These are phyloP conservation scores for Royoungia palumana DNA, from an alignment of 768 basidiomycete species.

Conservation along the genomic window DNA sequence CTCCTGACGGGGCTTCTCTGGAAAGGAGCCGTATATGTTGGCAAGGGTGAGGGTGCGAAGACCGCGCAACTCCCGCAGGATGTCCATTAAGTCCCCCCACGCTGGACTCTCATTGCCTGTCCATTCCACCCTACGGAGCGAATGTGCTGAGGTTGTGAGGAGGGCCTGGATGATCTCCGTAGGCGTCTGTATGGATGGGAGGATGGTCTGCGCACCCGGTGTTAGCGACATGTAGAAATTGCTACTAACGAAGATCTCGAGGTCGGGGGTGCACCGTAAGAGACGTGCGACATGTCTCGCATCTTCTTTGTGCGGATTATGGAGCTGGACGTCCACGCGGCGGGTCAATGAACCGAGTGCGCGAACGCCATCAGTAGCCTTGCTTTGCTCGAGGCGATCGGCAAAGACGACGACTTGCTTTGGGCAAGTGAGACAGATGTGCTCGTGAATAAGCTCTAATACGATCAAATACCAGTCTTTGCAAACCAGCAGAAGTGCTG, in stretches of 20 bases:
- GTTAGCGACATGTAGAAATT: conserved; percentile 31
- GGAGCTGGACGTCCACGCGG: conserved; percentile 42
- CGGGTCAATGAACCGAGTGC: conserved; percentile 38
- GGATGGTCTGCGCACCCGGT: conserved; percentile 16
- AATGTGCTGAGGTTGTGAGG: conserved; percentile 28
- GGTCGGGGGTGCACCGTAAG: conserved; percentile 40
- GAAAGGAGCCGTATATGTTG: conserved; percentile 36
- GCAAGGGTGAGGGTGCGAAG: conserved; percentile 41
- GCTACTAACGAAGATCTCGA: conserved; percentile 42
- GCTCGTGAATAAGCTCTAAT: conserved; percentile 39
- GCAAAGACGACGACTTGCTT: conserved; percentile 35
- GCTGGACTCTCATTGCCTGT: conserved; percentile 42
- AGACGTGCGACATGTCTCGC: conserved; percentile 33
- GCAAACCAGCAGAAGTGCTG: conserved; percentile 35
- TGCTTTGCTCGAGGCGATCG: conserved; percentile 34
- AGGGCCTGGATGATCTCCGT: conserved; percentile 35
- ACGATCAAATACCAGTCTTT: conserved; percentile 37
- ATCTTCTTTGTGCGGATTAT: conserved; percentile 26
- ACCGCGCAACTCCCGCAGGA: conserved; percentile 33
- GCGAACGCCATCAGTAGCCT: conserved; percentile 15
- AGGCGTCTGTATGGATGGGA: conserved; percentile 27
- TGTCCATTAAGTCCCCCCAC: conserved; percentile 36
- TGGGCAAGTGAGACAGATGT: conserved; percentile 37
- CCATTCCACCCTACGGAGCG: conserved; percentile 46
- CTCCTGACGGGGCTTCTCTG: conserved; percentile 20